A percentile compares a stretch with the other conserved stretches of the same genome.
These are phyloP conservation scores for Leishmania mexicana DNA, from an alignment of 208 protist species.

Conservation along the genomic window DNA sequence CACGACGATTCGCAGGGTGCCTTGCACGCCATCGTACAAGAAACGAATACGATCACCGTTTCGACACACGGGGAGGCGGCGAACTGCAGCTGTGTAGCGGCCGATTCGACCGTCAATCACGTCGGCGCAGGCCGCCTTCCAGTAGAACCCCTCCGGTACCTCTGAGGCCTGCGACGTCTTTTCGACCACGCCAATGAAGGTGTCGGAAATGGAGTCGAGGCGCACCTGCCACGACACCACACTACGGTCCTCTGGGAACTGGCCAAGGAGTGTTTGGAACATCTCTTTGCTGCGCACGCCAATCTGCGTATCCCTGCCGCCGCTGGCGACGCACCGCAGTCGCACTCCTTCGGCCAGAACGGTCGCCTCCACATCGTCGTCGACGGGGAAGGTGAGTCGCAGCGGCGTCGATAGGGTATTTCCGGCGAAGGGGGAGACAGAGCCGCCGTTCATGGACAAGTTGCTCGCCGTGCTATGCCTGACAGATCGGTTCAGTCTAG, in stretches of 20 bases:
- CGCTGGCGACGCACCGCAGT: slow-evolving; percentile 58
- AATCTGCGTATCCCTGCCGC: slow-evolving; percentile 53
- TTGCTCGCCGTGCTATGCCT: neutral
- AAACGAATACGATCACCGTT: slow-evolving; percentile 67
- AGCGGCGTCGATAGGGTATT: slow-evolving; percentile 14
- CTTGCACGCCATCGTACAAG: slow-evolving; percentile 47
- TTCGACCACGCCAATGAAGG: slow-evolving; percentile 81
- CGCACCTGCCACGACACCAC: slow-evolving; percentile 74
- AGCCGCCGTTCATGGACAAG: slow-evolving; percentile 4
- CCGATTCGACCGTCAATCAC: slow-evolving; percentile 69
- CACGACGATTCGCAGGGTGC: slow-evolving; percentile 47
- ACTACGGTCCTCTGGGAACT: slow-evolving; percentile 59
- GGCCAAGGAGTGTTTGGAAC: slow-evolving; percentile 39
- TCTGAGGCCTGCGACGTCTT: slow-evolving; percentile 32
- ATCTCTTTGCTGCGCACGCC: slow-evolving; percentile 80
- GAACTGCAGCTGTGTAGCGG: slow-evolving; percentile 32
- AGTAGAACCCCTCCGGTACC: slow-evolving; percentile 82
- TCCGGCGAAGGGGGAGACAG: neutral
- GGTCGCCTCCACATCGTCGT: slow-evolving; percentile 67
- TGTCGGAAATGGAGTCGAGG: slow-evolving; percentile 63
- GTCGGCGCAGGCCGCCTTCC: slow-evolving; percentile 62
- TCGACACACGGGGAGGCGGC: slow-evolving; percentile 59
- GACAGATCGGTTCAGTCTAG: slow-evolving; percentile 2
- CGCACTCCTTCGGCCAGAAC: slow-evolving; percentile 55
- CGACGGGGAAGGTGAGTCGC: slow-evolving; percentile 63